Conservation (phyloP, 352 stramenopile species). For the Phytophthora agathidicida region DNA sequence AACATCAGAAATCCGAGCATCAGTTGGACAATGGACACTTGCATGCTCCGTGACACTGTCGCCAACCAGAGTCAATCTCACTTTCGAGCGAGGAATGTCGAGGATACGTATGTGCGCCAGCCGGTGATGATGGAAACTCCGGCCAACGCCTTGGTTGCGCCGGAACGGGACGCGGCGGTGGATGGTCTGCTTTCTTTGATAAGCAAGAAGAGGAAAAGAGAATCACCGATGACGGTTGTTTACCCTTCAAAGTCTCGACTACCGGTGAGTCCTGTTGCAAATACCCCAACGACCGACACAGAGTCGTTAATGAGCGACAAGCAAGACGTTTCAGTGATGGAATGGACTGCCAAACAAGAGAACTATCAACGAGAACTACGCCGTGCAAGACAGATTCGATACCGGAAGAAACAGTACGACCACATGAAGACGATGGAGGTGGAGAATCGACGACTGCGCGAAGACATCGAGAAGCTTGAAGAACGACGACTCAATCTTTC, state of each 20-base stretch:
- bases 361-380: neutral
- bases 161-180: neutral
- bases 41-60: too few species aligned
- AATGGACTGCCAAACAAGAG: neutral
- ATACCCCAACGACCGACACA: neutral
- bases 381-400: neutral
- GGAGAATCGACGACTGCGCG: neutral
- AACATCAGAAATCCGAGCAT: too few species aligned
- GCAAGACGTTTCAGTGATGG: neutral
- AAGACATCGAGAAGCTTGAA: neutral
- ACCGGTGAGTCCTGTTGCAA: too few species aligned
- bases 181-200: neutral
- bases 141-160: too few species aligned
- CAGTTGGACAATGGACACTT: too few species aligned
- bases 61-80: too few species aligned
- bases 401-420: constrained; percentile 2
- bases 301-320: constrained; percentile 1
- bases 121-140: too few species aligned
- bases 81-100: too few species aligned
- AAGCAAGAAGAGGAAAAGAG: neutral
- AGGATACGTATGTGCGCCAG: too few species aligned
- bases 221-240: neutral
- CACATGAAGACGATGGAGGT: neutral
- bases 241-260: neutral
- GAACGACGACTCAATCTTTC: neutral